Evolutionary conservation across 2,329 filamentous ascomycete species (phyloP).

Genomic region (Trichophyton rubrum): DNA sequence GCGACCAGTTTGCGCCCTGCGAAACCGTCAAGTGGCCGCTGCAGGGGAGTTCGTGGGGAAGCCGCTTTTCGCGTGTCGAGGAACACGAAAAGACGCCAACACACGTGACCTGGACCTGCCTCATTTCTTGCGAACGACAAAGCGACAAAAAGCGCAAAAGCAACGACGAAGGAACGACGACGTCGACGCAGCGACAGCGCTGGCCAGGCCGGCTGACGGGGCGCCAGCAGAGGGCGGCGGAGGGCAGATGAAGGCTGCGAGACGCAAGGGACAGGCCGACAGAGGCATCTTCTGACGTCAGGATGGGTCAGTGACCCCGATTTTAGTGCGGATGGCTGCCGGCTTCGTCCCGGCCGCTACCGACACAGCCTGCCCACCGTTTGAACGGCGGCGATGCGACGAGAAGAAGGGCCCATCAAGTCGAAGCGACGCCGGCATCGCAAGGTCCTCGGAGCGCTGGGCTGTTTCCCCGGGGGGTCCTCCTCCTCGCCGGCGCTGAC

Average conservation of each 20-base stretch:
- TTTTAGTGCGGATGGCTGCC: neutral
- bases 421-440: neutral
- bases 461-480: neutral
- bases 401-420: too few relatives aligned
- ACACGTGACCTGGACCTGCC: slow-evolving; percentile 20
- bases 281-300: neutral
- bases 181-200: too few relatives aligned
- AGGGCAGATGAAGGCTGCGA: neutral
- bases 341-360: slow-evolving; percentile 5
- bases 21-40: neutral
- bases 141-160: neutral
- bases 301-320: neutral
- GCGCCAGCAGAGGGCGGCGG: too few relatives aligned
- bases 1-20: neutral
- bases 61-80: slow-evolving; percentile 7
- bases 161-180: neutral
- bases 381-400: neutral
- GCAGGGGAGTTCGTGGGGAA: neutral
- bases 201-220: too few relatives aligned
- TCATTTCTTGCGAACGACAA: neutral
- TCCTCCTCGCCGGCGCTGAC: neutral
- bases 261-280: neutral
- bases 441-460: neutral
- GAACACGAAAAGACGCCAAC: slow-evolving; percentile 21
- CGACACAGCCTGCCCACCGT: neutral